Percentiles rank a stretch among this genome's conserved stretches.
Evolutionary conservation across 2,329 filamentous ascomycete genomes (phyloP).

Genomic region (Intubia oerlemansii): DNA sequence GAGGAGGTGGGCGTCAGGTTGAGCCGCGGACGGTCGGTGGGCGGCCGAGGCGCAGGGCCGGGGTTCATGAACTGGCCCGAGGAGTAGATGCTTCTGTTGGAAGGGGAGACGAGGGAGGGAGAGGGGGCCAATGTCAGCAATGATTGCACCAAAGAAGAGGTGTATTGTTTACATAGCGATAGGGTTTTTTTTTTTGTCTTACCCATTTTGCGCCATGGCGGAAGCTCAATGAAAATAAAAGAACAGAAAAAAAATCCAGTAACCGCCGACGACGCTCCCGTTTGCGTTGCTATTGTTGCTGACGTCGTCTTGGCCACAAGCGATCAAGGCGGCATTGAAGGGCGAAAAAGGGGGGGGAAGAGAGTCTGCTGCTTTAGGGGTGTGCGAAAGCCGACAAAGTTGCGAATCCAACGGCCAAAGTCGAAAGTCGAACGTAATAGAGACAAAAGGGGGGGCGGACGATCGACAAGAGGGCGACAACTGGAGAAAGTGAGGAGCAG

Average conservation of each 20-base stretch:
- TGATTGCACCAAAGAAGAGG: too few relatives aligned
- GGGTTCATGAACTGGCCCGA: slow-evolving; percentile 81
- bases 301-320: too few relatives aligned
- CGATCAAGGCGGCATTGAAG: too few relatives aligned
- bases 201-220: slow-evolving; percentile 1
- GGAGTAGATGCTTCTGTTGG: slow-evolving; percentile 30
- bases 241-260: too few relatives aligned
- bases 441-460: not conserved
- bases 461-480: not conserved
- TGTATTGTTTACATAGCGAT: too few relatives aligned
- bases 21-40: slow-evolving; percentile 62
- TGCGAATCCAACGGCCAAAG: not conserved
- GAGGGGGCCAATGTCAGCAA: too few relatives aligned
- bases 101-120: too few relatives aligned
- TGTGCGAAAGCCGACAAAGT: not conserved
- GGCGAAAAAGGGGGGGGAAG: too few relatives aligned
- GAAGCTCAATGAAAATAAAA: too few relatives aligned
- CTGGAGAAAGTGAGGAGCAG: not conserved
- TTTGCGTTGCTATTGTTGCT: too few relatives aligned
- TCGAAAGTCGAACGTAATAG: not conserved
- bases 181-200: too few relatives aligned
- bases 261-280: too few relatives aligned
- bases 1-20: slow-evolving; percentile 50
- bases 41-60: slow-evolving; percentile 79
- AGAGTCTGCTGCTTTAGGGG: not conserved